Evolutionary conservation across 2,329 filamentous ascomycete genomes (phyloP), one percentile per base, ranked within the genome.

Genomic region (Chaetomiaceae sp.): DNA sequence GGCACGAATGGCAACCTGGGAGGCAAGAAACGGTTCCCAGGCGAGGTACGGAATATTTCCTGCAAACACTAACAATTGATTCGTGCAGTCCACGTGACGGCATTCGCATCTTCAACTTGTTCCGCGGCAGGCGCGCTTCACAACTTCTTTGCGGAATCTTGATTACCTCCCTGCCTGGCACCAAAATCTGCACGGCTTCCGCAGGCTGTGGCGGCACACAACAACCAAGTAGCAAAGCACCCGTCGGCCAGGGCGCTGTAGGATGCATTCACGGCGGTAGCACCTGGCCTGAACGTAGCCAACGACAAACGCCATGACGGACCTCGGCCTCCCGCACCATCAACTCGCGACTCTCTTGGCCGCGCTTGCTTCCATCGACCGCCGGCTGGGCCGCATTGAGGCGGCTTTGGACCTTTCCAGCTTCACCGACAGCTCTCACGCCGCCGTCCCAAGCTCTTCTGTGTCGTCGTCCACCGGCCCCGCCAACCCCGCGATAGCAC

Each of bases 331-430:
- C 18, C 22, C 47, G 8, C 53, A 56, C 24, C 52, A 48, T 41
- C 52, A 56, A 11, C 32, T 59, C 30, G 22, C 50, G 9, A 51
- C 50, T 33, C 49, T 64, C 34, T 41, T 64, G n/a, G 57, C 54
- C 48, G 54, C 59, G 18, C 54, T 64, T 39, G 44, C 50, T n/a
- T 53, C 58, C 14, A 62, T 64, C 42, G 60, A 63, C 48, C 56
- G 58, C 43, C 60, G 61, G 15, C 59, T 64, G 11, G 48, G 38
- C 36, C 55, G 59, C 24, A 60, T 64, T 49, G 61, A 64, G 42
- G 44, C 49, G 6, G 42, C 47, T 17, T 47, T 64, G 29, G 47
- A 48, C 14, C 46, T 54, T 34, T 32, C 48, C 27, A 43, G 30
- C 27, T 47, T 39, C 46, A n/a, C n/a, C n/a, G 37, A 26, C 17